Evolutionary conservation across 768 basidiomycete species (phyloP).

Genomic region (Boletus pseudopeckii): DNA sequence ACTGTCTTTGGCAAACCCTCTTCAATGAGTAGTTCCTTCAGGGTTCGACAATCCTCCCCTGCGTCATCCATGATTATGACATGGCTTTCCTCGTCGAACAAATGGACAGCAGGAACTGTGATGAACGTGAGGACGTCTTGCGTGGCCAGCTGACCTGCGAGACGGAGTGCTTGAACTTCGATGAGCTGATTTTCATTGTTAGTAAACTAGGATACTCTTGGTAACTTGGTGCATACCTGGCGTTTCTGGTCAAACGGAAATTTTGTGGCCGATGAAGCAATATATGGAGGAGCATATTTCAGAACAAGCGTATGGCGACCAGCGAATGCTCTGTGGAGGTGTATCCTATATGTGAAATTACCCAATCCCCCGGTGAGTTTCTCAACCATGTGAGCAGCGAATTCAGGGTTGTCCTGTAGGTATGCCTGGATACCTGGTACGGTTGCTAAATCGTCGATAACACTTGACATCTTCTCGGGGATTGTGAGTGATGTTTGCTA

Average conservation of each 20-base stretch:
- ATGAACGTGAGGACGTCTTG: conserved; percentile 36
- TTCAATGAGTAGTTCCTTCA: conserved; percentile 41
- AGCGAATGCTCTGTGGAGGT: conserved; percentile 37
- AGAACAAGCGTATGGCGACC: conserved; percentile 49
- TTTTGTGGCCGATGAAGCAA: conserved; percentile 22
- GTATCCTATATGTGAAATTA: conserved; percentile 60
- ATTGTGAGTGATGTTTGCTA: not conserved
- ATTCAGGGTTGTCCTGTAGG: conserved; percentile 42
- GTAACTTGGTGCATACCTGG: conserved; percentile 42
- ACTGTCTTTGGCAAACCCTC: conserved; percentile 29
- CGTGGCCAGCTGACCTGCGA: conserved; percentile 35
- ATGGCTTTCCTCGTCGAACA: conserved; percentile 46
- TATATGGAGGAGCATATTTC: conserved; percentile 54
- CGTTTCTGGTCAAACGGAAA: conserved; percentile 43
- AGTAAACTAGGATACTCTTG: not conserved
- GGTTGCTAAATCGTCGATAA: conserved; percentile 26
- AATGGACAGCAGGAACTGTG: conserved; percentile 47
- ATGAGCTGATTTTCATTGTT: conserved; percentile 35
- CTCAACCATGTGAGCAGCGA: conserved; percentile 39
- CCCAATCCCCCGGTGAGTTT: conserved; percentile 48
- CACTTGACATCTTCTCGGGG: conserved; percentile 14
- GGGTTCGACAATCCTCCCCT: conserved; percentile 36
- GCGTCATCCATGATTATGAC: conserved; percentile 64
- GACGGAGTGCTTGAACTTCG: conserved; percentile 49
- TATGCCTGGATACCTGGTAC: conserved; percentile 38